Percentiles rank a stretch among this genome's conserved stretches.
Evolutionary conservation across 192 early-diverging fungal genomes (phyloP).

Genomic region (Lunasporangiospora selenospora): DNA sequence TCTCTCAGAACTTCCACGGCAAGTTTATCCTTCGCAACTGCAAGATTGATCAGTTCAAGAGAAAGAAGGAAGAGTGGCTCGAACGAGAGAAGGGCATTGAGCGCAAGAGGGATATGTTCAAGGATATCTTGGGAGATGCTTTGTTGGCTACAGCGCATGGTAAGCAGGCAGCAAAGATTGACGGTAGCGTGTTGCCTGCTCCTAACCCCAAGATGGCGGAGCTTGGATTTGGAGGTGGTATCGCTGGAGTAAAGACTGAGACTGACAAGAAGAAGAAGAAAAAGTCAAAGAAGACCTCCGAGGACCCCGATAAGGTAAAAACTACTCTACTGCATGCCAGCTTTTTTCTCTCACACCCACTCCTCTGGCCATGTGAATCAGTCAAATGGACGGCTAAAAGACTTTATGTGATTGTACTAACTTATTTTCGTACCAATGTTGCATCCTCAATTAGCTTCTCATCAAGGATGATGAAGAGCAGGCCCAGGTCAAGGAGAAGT

Average conservation of each 20-base stretch:
- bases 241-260: constrained; percentile 43
- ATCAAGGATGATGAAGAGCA: constrained; percentile 46
- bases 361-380: background rate
- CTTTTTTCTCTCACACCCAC: background rate
- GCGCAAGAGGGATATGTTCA: constrained; percentile 80
- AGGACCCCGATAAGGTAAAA: constrained; percentile 48
- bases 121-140: constrained; percentile 72
- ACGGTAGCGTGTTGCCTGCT: constrained; percentile 30
- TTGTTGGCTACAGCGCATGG: constrained; percentile 32
- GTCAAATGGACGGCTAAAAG: too few relatives aligned
- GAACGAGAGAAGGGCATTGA: constrained; percentile 75
- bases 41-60: constrained; percentile 77
- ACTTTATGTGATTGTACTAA: too few relatives aligned
- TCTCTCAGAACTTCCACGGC: constrained; percentile 72
- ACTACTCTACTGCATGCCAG: background rate
- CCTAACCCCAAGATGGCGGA: constrained; percentile 59
- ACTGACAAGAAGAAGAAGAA: constrained; percentile 57
- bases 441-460: constrained; percentile 32
- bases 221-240: constrained; percentile 61
- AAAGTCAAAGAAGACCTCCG: constrained; percentile 54
- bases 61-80: constrained; percentile 78
- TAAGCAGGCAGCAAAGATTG: constrained; percentile 30
- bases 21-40: constrained; percentile 81
- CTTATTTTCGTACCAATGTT: too few relatives aligned
- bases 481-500: constrained; percentile 36